phyloP scores from a whole-genome alignment of 148 eudicot species.

The Rhododendron williamsianum region DNA sequence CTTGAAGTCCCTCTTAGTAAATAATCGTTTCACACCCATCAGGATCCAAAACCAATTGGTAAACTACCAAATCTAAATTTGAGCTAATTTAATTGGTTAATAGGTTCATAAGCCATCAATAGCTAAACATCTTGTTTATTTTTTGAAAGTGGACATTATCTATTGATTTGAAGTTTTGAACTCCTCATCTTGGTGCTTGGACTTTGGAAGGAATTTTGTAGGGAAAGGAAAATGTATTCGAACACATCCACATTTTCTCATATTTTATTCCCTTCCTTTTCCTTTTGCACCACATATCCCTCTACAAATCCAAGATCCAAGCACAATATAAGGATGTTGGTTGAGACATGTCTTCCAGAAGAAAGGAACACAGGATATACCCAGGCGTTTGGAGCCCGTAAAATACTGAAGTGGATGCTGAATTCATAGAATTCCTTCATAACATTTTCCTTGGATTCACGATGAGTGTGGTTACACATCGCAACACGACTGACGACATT shows the following conservation, averaged over 20 bases:
- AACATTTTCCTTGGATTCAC: background rate
- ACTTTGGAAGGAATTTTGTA: background rate
- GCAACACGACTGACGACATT: background rate
- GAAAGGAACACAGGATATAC: background rate
- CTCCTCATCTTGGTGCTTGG: background rate
- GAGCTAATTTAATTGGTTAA: background rate
- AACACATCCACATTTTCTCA: background rate
- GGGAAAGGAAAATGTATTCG: background rate
- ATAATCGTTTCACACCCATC: background rate
- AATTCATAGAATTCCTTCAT: background rate
- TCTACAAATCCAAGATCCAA: background rate
- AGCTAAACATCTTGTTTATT: background rate
- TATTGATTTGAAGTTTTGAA: background rate
- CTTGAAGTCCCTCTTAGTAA: background rate
- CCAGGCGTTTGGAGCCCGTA: background rate
- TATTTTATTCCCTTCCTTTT: background rate
- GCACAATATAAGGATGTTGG: conserved; percentile 1
- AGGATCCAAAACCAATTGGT: background rate
- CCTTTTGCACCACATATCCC: background rate
- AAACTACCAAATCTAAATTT: background rate
- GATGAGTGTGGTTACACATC: background rate
- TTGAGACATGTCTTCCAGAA: background rate
- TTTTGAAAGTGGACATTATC: background rate
- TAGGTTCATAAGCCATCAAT: background rate
- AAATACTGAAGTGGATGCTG: background rate